A percentile compares a stretch with the other conserved stretches of the same genome.
phyloP scores from a whole-genome alignment of 441 rosid genomes.

The Lepidium campestre region DNA sequence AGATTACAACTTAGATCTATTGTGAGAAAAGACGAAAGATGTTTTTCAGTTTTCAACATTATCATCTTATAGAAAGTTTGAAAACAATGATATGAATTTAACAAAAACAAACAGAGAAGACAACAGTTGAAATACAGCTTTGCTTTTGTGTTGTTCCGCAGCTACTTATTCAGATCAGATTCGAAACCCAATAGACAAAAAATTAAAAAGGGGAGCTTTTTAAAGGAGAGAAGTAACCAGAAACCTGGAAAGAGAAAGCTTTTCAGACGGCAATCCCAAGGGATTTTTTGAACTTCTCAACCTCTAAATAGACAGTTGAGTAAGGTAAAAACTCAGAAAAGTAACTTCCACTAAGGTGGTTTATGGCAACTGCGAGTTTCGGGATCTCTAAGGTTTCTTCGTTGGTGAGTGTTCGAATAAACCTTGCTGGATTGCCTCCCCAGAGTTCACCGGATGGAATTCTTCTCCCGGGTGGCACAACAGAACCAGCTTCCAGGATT shows the following conservation, averaged over 20 bases:
- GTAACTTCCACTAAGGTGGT: conserved; percentile 73
- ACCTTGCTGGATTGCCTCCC: conserved; percentile 98
- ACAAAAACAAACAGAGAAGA: conserved; percentile 21
- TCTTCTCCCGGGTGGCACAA: conserved; percentile 93
- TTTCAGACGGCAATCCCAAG: conserved; percentile 60
- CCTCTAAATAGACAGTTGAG: conserved; percentile 88
- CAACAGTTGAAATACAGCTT: conserved; percentile 27
- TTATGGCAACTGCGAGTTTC: conserved; percentile 91
- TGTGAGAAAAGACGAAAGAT: background rate
- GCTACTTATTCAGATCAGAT: conserved; percentile 53
- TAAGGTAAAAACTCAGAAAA: conserved; percentile 88
- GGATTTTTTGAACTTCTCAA: conserved; percentile 84
- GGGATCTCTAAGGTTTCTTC: conserved; percentile 94
- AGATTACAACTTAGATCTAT: background rate
- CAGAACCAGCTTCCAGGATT: conserved; percentile 97
- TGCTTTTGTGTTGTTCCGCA: conserved; percentile 31
- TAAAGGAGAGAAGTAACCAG: conserved; percentile 14
- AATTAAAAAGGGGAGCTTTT: background rate
- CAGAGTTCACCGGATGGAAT: conserved; percentile 95
- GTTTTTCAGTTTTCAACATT: conserved; percentile 21
- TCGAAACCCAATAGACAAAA: background rate
- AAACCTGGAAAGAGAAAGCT: conserved; percentile 27
- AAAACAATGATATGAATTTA: conserved; percentile 28
- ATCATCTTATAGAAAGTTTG: conserved; percentile 30
- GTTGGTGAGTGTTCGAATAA: conserved; percentile 73